Percentiles rank a stretch among this genome's conserved stretches.
phyloP scores from a whole-genome alignment of 176 grass and related monocot genomes.

The Otatea glauca region DNA sequence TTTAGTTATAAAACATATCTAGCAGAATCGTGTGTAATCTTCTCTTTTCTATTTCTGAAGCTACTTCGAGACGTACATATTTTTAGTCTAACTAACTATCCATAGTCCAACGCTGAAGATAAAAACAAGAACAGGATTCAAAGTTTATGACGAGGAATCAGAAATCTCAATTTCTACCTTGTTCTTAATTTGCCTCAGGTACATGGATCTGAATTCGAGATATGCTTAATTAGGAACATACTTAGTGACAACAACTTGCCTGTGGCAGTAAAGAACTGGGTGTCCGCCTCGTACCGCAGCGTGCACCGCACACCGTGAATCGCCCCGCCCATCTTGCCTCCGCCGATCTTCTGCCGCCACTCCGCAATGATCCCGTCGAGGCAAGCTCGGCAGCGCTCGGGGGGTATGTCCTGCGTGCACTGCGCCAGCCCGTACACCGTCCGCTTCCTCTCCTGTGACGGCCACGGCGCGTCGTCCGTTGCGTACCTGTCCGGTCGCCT shows the following conservation, averaged over 20 bases:
- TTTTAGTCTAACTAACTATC: neutral
- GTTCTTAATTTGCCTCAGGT: neutral
- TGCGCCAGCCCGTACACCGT: constrained; percentile 54
- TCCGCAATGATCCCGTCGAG: neutral
- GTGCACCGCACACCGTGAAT: constrained; percentile 51
- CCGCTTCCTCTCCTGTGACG: neutral
- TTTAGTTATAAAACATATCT: neutral
- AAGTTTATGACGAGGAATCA: neutral
- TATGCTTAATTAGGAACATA: neutral
- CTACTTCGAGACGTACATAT: neutral
- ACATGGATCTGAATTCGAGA: neutral
- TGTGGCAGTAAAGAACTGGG: constrained; percentile 44
- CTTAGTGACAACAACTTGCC: constrained; percentile 21
- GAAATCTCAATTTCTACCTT: neutral
- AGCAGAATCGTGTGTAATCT: neutral
- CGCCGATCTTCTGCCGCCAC: neutral
- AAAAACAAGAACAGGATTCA: neutral
- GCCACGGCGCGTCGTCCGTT: constrained; percentile 9
- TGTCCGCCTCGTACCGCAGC: constrained; percentile 53
- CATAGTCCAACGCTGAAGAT: neutral
- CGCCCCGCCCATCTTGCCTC: constrained; percentile 46
- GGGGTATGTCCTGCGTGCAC: constrained; percentile 54
- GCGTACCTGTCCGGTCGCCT: constrained; percentile 38
- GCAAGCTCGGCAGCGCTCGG: constrained; percentile 48
- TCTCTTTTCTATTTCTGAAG: neutral